phyloP scores from a whole-genome alignment of 768 basidiomycete genomes.

The Termitomyces heimii region DNA sequence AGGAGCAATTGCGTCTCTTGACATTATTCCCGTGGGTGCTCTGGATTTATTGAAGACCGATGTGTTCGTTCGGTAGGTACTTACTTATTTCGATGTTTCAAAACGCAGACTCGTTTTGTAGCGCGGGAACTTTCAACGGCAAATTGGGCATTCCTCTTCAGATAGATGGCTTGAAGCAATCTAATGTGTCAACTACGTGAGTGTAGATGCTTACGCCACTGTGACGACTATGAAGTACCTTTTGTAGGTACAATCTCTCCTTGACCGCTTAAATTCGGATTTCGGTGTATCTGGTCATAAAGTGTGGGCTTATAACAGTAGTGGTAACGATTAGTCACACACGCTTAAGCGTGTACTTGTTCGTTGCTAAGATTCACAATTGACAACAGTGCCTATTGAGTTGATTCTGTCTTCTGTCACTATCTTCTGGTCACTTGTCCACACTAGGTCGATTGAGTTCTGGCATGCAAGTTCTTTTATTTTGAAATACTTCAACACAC shows the following conservation, averaged over 20 bases:
- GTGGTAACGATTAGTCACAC: neutral
- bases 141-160: conserved; percentile 27
- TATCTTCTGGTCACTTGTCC: too few relatives aligned
- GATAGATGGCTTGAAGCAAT: conserved; percentile 29
- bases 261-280: neutral
- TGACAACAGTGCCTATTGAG: neutral
- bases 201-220: conserved; percentile 4
- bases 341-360: neutral
- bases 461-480: neutral
- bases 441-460: too few relatives aligned
- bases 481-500: too few relatives aligned
- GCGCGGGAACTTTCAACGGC: conserved; percentile 21
- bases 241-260: neutral
- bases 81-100: neutral
- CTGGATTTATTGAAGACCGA: conserved; percentile 43
- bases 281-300: neutral
- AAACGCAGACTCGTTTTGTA: neutral
- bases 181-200: conserved; percentile 28
- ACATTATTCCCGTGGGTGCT: conserved; percentile 46
- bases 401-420: neutral
- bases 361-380: neutral
- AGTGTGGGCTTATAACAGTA: neutral
- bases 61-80: conserved; percentile 29
- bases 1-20: conserved; percentile 43
- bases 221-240: neutral